phyloP scores from a whole-genome alignment of 768 basidiomycete species.

The Suillus ampliporus region DNA sequence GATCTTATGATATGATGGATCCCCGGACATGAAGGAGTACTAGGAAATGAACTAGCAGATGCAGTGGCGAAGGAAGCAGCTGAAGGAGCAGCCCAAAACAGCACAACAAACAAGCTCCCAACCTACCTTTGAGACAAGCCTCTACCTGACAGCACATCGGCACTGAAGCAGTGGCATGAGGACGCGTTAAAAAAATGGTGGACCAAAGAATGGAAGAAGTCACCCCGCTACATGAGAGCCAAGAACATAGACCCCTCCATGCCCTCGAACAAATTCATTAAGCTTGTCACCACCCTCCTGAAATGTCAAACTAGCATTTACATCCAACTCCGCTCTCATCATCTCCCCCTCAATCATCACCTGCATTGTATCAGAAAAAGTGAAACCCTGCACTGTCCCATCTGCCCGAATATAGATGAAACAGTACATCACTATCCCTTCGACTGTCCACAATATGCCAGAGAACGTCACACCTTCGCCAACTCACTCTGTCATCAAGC shows the following conservation, averaged over 20 bases:
- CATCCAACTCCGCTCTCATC: conserved; percentile 15
- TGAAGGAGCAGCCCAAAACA: conserved; percentile 10
- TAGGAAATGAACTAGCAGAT: conserved; percentile 27
- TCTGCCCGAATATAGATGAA: conserved; percentile 29
- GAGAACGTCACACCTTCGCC: not conserved
- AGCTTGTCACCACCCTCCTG: too few species aligned
- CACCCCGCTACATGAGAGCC: too few species aligned
- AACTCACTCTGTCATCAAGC: not conserved
- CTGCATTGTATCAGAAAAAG: conserved; percentile 31
- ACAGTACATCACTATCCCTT: conserved; percentile 37
- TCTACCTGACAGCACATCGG: too few species aligned
- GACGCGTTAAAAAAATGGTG: too few species aligned
- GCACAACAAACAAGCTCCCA: conserved; percentile 36
- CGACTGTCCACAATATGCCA: conserved; percentile 25
- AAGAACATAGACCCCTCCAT: too few species aligned
- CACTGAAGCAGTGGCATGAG: too few species aligned
- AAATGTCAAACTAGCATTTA: too few species aligned
- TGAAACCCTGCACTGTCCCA: conserved; percentile 31
- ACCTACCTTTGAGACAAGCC: conserved; percentile 19
- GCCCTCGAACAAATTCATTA: too few species aligned
- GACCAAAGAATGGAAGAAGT: too few species aligned
- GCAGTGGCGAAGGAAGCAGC: conserved; percentile 26
- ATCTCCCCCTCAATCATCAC: conserved; percentile 35
- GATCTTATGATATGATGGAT: conserved; percentile 19
- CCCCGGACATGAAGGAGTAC: conserved; percentile 23